phyloP scores from a whole-genome alignment of 2,329 filamentous ascomycete species.

The Fusarium coffeatum region DNA sequence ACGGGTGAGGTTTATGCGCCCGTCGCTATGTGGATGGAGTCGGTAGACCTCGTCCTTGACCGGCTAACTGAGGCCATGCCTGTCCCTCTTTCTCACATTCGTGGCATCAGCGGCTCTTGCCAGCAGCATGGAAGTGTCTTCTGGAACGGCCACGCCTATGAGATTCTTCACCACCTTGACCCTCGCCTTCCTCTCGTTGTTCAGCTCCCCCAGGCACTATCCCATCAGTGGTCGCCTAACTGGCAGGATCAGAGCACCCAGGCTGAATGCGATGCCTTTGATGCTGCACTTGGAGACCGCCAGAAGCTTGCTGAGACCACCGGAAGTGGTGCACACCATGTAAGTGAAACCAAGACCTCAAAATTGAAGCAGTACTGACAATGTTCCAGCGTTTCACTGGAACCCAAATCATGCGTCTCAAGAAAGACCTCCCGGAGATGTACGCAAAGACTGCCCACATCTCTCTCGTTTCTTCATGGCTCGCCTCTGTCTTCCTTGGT shows the following conservation, averaged over 20 bases:
- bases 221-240: constrained; percentile 89
- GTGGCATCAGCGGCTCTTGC: constrained; percentile 88
- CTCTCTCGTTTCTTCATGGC: constrained; percentile 93
- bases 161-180: constrained; percentile 71
- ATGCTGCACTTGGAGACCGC: constrained; percentile 73
- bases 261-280: constrained; percentile 89
- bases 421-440: constrained; percentile 80
- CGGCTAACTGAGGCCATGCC: constrained; percentile 75
- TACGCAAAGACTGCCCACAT: constrained; percentile 86
- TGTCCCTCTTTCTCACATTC: constrained; percentile 76
- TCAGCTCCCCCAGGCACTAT: constrained; percentile 79
- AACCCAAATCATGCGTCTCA: constrained; percentile 93
- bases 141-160: constrained; percentile 80
- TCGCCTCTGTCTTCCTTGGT: constrained; percentile 90
- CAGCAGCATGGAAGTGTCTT: constrained; percentile 99
- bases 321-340: constrained; percentile 94
- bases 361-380: constrained; percentile 23
- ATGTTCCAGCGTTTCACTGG: constrained; percentile 84
- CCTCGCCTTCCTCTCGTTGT: constrained; percentile 71
- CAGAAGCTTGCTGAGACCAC: constrained; percentile 81
- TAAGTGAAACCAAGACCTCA: constrained; percentile 57
- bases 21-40: constrained; percentile 94
- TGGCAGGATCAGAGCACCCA: constrained; percentile 99
- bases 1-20: constrained; percentile 94
- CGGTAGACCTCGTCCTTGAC: constrained; percentile 84